These are phyloP conservation scores for Fusarium proliferatum DNA, from an alignment of 2,329 filamentous ascomycete genomes.

Conservation along the genomic window DNA sequence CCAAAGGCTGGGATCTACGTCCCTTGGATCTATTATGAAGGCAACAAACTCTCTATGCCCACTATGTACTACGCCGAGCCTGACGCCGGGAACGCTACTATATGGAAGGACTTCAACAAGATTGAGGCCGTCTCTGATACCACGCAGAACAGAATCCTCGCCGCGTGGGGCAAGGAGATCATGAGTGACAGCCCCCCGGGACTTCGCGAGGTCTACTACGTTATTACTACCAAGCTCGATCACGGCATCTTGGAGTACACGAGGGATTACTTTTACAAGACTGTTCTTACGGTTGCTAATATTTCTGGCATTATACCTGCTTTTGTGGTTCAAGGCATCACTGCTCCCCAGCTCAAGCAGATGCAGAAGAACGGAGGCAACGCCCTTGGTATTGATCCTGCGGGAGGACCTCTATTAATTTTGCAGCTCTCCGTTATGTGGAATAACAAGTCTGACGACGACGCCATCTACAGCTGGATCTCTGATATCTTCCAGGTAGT, in stretches of 20 bases:
- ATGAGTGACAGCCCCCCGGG: conserved; percentile 11
- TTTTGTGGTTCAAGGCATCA: conserved; percentile 55
- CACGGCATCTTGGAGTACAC: background rate
- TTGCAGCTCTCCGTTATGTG: conserved; percentile 4
- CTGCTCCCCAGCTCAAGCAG: conserved; percentile 49
- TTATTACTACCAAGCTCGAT: conserved; percentile 21
- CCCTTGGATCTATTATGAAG: background rate
- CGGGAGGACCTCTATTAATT: conserved; percentile 42
- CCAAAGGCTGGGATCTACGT: conserved; percentile 23
- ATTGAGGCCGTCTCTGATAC: conserved; percentile 38
- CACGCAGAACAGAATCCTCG: background rate
- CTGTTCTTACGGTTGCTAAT: conserved; percentile 35
- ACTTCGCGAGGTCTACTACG: conserved; percentile 16
- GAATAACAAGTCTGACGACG: conserved; percentile 47
- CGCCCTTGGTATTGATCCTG: conserved; percentile 43
- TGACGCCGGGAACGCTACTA: conserved; percentile 47
- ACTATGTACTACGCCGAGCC: conserved; percentile 54
- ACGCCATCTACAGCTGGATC: conserved; percentile 37
- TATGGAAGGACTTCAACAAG: conserved; percentile 51
- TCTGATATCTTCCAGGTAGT: background rate
- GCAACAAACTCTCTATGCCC: conserved; percentile 18
- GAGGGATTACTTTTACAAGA: conserved; percentile 30
- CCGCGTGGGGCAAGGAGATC: background rate
- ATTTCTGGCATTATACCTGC: conserved; percentile 43
- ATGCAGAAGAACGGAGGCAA: conserved; percentile 52